Evolutionary conservation across 495 filamentous ascomycete species (phyloP).

Genomic region (Hypoxylon subgilvum): DNA sequence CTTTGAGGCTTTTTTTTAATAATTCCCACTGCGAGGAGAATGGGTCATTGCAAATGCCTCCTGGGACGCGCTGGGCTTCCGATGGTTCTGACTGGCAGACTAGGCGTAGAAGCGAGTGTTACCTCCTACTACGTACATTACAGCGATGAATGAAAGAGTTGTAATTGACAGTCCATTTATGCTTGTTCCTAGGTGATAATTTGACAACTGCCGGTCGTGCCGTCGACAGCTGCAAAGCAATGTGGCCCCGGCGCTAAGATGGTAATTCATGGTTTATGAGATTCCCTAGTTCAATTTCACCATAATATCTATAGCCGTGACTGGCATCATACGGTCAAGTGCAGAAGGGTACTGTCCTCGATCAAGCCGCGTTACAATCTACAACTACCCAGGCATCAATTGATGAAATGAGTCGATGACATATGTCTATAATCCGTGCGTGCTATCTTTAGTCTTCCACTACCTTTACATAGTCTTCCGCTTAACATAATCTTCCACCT

Average conservation of each 20-base stretch:
- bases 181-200: background rate
- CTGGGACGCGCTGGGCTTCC: constrained; percentile 2
- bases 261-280: too few relatives aligned
- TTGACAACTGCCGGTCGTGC: constrained; percentile 9
- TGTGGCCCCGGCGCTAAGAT: background rate
- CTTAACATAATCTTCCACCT: background rate
- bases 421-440: too few relatives aligned
- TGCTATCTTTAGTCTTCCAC: too few relatives aligned
- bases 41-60: constrained; percentile 1
- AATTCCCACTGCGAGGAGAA: constrained; percentile 8
- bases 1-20: constrained; percentile 7
- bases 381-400: background rate
- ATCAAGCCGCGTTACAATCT: too few relatives aligned
- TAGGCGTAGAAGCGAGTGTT: constrained; percentile 9
- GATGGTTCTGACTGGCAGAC: constrained; percentile 22
- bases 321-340: too few relatives aligned
- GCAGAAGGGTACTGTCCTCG: too few relatives aligned
- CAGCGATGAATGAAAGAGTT: background rate
- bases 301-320: too few relatives aligned
- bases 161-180: background rate
- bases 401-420: background rate
- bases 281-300: too few relatives aligned
- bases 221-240: constrained; percentile 24
- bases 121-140: constrained; percentile 23
- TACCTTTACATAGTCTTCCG: too few relatives aligned